These are phyloP conservation scores for Talaromyces borbonicus DNA, from an alignment of 495 filamentous ascomycete species.

Conservation along the genomic window DNA sequence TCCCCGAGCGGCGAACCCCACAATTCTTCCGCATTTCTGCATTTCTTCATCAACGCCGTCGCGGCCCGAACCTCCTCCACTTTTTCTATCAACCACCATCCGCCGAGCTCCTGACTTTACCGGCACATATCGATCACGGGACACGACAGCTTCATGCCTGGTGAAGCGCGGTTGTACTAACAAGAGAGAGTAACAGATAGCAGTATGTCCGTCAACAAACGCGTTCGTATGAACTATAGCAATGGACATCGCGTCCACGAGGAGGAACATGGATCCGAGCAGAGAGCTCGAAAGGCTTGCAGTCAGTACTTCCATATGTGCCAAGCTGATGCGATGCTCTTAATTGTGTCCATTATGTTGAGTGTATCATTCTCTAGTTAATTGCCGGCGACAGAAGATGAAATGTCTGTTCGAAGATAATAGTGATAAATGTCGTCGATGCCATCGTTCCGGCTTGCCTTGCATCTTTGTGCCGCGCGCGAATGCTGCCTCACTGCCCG, in stretches of 20 bases:
- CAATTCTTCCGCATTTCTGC: no score
- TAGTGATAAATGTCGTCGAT: slow-evolving; percentile 16
- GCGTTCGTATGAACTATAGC: background rate
- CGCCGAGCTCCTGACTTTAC: slow-evolving; percentile 4
- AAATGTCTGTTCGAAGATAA: slow-evolving; percentile 18
- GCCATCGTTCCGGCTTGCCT: slow-evolving; percentile 12
- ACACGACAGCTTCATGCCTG: background rate
- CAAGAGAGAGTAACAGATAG: background rate
- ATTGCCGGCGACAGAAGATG: slow-evolving; percentile 24
- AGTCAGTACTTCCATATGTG: slow-evolving; percentile 2
- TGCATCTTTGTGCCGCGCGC: slow-evolving; percentile 22
- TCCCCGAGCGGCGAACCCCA: no score
- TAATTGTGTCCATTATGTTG: background rate
- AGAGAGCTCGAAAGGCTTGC: slow-evolving; percentile 7
- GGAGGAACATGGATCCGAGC: slow-evolving; percentile 2
- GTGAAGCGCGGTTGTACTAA: background rate
- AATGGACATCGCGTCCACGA: background rate
- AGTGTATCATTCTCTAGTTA: slow-evolving; percentile 10
- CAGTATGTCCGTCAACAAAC: slow-evolving; percentile 4
- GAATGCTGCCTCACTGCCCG: slow-evolving; percentile 13
- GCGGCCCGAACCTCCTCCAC: background rate
- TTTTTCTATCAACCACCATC: background rate
- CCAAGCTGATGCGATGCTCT: background rate
- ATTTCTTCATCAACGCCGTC: no score
- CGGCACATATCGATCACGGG: background rate